Evolutionary conservation across 225 moss, liverwort and hornwort genomes (phyloP), one percentile per base, ranked within the genome.

Genomic region (Bryum argenteum): DNA sequence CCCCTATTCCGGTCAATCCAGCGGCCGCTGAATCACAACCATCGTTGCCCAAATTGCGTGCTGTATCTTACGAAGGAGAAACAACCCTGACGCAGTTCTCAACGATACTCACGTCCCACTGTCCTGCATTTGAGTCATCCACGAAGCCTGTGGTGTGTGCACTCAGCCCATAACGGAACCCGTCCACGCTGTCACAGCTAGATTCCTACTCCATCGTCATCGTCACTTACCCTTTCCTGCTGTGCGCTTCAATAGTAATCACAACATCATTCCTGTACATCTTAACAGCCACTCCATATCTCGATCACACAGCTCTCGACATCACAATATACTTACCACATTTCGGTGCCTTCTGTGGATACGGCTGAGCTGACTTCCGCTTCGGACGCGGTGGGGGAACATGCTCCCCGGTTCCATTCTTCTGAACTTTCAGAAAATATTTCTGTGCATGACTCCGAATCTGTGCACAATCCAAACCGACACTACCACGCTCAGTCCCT

Each of bases 361-460:
- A 99, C 8, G 98, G 98, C 55, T 91, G 98, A 57, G 87, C 87
- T 16, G 98, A 92, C 75, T 95, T 99, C 48, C 98, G 98, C 77
- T 99, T 99, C 23, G 92, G 90, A 80, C 98, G 87, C 9, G 98
- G 98, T 12, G 98, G 98, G 77, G 98, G 98, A 51, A 99, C 98
- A 67, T 92, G 98, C 73, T 99, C 98, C 42, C 98, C 98, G 9
- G 98, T 99, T 43, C 98, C 94, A 70, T 94, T 94, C 80, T 99
- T 99, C 66, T 99, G 94, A n/a, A 99, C 98, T 77, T 94, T 99
- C 79, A 94, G 52, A 48, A 99, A 99, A 62, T 99, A 99, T 76
- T 99, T 99, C 81, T 99, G 98, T 9, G 98, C 98, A 78, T 99
- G 98, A 72, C 98, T 99, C 26, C 98, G 92, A 48, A 99, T 99